A percentile compares a stretch with the other conserved stretches of the same genome.
Conservation (phyloP, 2,329 filamentous ascomycete species). For the Clonostachys solani region DNA sequence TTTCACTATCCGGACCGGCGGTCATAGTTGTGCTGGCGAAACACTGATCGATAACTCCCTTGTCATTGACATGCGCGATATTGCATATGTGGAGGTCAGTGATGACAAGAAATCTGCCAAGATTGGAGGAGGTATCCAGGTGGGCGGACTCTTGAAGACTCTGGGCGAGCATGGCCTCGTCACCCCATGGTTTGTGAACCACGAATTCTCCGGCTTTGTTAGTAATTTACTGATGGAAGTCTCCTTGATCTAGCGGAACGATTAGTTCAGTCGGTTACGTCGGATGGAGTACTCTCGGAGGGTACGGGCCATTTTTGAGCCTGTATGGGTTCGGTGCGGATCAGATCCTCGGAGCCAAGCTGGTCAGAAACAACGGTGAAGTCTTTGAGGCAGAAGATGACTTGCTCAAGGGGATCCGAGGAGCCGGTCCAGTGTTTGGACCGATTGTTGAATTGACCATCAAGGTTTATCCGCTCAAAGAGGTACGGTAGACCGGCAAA, state of each 20-base stretch:
- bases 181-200: not conserved
- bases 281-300: conserved; percentile 27
- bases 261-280: conserved; percentile 18
- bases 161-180: conserved; percentile 1
- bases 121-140: conserved; percentile 9
- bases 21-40: not conserved
- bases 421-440: conserved; percentile 16
- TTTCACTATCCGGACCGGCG: not conserved
- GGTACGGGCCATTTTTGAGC: conserved; percentile 22
- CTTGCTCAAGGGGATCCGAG: conserved; percentile 17
- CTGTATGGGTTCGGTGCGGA: conserved; percentile 25
- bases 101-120: conserved; percentile 2
- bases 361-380: conserved; percentile 16
- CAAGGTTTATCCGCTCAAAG: conserved; percentile 11
- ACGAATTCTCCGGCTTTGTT: no score
- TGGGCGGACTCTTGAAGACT: conserved; percentile 16
- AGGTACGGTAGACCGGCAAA: not conserved
- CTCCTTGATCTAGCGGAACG: no score
- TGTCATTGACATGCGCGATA: conserved; percentile 1
- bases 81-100: not conserved
- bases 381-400: conserved; percentile 17
- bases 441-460: conserved; percentile 16
- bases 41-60: not conserved
- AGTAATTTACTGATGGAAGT: no score
- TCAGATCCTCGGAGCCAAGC: conserved; percentile 23